Conservation (phyloP, 257 asterid species). For the Solanum boliviense region DNA sequence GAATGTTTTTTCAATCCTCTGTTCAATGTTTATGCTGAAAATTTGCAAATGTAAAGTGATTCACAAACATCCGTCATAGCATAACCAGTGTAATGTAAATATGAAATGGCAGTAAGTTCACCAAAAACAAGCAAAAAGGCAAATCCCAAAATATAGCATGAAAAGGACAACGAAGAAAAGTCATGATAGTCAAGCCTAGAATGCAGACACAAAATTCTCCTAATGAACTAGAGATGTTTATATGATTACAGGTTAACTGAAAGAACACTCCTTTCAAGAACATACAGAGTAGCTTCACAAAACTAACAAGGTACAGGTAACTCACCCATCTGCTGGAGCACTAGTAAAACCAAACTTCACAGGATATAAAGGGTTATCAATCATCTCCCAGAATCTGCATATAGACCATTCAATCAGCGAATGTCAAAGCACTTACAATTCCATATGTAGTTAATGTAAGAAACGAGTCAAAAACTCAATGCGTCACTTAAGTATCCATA, state of each 20-base stretch:
- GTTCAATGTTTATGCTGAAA: constrained; percentile 61
- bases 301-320: not conserved
- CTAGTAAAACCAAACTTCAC: constrained; percentile 56
- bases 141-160: not conserved
- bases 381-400: constrained; percentile 74
- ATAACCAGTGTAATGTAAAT: not conserved
- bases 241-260: not conserved
- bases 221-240: not conserved
- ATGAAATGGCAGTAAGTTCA: not conserved
- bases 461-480: not conserved
- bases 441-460: not conserved
- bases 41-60: not conserved
- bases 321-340: constrained; percentile 79
- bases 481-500: not conserved
- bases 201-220: not conserved
- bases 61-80: not conserved
- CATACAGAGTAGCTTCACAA: not conserved
- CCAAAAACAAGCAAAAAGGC: not conserved
- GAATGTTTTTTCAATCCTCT: constrained; percentile 70
- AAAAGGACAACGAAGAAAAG: not conserved
- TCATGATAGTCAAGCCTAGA: not conserved
- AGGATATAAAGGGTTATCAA: constrained; percentile 56
- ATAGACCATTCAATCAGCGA: not conserved
- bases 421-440: not conserved
- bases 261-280: not conserved